Evolutionary conservation across 2,329 filamentous ascomycete species (phyloP).

Genomic region (Fusarium coffeatum): DNA sequence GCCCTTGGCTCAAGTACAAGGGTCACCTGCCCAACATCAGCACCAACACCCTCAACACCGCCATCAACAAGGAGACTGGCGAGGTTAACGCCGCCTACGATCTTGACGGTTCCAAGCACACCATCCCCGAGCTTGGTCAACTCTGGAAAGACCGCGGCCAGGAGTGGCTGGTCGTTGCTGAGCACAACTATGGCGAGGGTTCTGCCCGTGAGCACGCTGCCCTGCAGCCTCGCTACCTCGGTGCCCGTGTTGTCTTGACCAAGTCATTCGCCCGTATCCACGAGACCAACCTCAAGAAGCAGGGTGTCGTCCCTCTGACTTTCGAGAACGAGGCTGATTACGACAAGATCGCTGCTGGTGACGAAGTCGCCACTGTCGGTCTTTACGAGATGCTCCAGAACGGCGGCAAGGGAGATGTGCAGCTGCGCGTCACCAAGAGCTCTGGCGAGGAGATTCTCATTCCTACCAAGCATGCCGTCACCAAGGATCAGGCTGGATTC

Average conservation of each 20-base stretch:
- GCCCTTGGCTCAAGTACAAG: conserved; percentile 98
- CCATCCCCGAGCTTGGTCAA: conserved; percentile 88
- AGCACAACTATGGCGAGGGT: conserved; percentile 97
- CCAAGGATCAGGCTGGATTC: conserved; percentile 89
- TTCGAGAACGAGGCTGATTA: conserved; percentile 92
- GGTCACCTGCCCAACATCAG: conserved; percentile 98
- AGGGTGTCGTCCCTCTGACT: conserved; percentile 93
- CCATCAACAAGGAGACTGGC: conserved; percentile 89
- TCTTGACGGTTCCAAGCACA: conserved; percentile 75
- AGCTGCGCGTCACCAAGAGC: conserved; percentile 71
- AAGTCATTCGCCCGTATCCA: conserved; percentile 94
- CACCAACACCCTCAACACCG: conserved; percentile 96
- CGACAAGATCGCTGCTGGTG: conserved; percentile 82
- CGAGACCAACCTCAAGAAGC: conserved; percentile 97
- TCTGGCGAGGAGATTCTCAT: conserved; percentile 75
- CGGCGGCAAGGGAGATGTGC: conserved; percentile 81
- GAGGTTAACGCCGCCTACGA: conserved; percentile 96
- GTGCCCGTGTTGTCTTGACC: conserved; percentile 82
- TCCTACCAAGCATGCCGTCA: conserved; percentile 87
- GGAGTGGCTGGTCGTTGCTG: conserved; percentile 93
- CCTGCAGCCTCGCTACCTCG: conserved; percentile 89
- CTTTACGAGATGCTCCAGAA: conserved; percentile 83
- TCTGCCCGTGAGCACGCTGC: conserved; percentile 91
- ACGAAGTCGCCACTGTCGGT: conserved; percentile 84
- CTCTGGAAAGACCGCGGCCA: conserved; percentile 81